phyloP scores from a whole-genome alignment of 2,329 filamentous ascomycete genomes.

The Emydomyces testavorans region DNA sequence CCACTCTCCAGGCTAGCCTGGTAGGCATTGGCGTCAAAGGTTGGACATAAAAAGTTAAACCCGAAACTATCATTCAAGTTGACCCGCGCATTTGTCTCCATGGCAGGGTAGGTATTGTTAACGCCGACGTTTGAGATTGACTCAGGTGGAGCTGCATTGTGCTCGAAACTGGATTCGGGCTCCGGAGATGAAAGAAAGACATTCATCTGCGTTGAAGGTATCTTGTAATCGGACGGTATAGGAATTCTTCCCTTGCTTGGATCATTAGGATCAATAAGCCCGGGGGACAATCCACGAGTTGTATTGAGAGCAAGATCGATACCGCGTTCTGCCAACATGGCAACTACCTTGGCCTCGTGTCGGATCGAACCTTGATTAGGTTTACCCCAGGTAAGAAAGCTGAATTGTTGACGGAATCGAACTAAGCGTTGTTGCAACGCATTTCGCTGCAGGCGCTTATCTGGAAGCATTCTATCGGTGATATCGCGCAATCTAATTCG shows the following conservation, averaged over 20 bases:
- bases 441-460: constrained; percentile 18
- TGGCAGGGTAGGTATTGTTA: too few relatives aligned
- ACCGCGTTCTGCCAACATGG: constrained; percentile 1
- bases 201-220: too few relatives aligned
- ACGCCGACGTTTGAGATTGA: too few relatives aligned
- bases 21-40: too few relatives aligned
- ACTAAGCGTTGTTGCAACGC: constrained; percentile 23
- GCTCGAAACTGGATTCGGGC: not conserved
- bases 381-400: constrained; percentile 22
- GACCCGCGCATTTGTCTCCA: too few relatives aligned
- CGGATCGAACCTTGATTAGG: constrained; percentile 19
- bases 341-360: constrained; percentile 9
- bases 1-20: too few relatives aligned
- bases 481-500: constrained; percentile 24
- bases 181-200: not conserved
- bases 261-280: constrained; percentile 13
- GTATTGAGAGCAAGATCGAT: constrained; percentile 14
- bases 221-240: constrained; percentile 6
- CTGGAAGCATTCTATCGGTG: constrained; percentile 21
- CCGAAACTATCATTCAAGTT: too few relatives aligned
- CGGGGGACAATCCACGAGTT: constrained; percentile 18
- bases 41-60: too few relatives aligned
- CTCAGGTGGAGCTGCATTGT: too few relatives aligned
- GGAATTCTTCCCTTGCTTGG: constrained; percentile 14
- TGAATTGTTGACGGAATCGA: constrained; percentile 21